Base-by-base conservation (phyloP, 1,139 yeast species). In the Sugiyamaella sp. region DNA sequence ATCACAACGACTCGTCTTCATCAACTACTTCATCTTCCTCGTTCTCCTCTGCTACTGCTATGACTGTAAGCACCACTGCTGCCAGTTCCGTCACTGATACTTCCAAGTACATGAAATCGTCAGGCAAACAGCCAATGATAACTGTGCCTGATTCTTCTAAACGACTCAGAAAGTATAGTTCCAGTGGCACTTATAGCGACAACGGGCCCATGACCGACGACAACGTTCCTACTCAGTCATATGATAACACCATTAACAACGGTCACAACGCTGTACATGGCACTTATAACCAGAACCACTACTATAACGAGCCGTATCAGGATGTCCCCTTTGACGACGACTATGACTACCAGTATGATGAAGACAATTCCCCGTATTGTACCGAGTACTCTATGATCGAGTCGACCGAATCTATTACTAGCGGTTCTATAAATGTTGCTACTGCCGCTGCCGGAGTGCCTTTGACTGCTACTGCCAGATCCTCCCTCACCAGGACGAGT, bases 341-440 rank as follows among this genome's bases (percentile, higher is more conserved):
- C 39, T 50, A 53, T 41, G 46, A 49, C 42, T 44, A 49, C 17
- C 35, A 49, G 39, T 42, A 52, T 39, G 52, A 52, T 6, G 51
- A 44, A 35, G 32, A 47, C 25, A 25, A 49, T 44, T 49, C 53
- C 24, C 49, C 55, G 16, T 39, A 40, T 40, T 35, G 39, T 21
- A 39, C 52, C 40, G 41, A 51, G 41, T 43, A 44, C 47, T 41
- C 55, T 21, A 44, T 50, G 46, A 52, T 52, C 17, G 55, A 52
- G 20, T 40, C 53, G 37, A 50, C 44, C 40, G 56, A 24, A 40
- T 52, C 50, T 21, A 49, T 39, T 48, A 49, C 46, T 48, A 37
- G 45, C 37, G 53, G 51, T 14, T 52, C 56, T 35, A 46, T 42
- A 20, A 39, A 16, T 39, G 42, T 54, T 3, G 43, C 41, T 21